phyloP scores from a whole-genome alignment of 164 flowering plant genomes.

The Vitis rupestris region DNA sequence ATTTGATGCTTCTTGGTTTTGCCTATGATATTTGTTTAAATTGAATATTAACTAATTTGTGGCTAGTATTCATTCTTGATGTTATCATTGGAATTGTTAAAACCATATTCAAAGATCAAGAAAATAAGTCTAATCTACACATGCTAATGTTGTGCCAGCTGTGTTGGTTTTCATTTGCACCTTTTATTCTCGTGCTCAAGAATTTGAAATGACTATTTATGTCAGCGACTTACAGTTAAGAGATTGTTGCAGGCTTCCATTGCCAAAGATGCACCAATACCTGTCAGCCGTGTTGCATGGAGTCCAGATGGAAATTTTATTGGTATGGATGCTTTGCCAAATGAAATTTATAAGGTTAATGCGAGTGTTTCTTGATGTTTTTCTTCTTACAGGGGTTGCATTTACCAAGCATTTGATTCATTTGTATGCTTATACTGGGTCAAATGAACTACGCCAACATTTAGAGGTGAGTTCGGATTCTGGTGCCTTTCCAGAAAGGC shows the following conservation, averaged over 20 bases:
- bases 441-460: slow-evolving; percentile 67
- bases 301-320: slow-evolving; percentile 80
- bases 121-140: not conserved
- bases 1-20: not conserved
- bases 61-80: not conserved
- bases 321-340: slow-evolving; percentile 39
- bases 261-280: slow-evolving; percentile 57
- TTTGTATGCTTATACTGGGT: slow-evolving; percentile 59
- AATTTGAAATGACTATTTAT: slow-evolving; percentile 4
- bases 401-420: slow-evolving; percentile 79
- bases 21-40: not conserved
- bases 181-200: not conserved
- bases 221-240: slow-evolving; percentile 9
- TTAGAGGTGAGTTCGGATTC: slow-evolving; percentile 51
- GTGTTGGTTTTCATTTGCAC: not conserved
- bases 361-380: slow-evolving; percentile 14
- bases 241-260: slow-evolving; percentile 48
- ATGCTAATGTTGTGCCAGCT: not conserved
- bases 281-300: slow-evolving; percentile 79
- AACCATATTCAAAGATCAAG: not conserved
- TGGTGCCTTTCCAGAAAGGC: not conserved
- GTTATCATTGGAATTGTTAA: not conserved
- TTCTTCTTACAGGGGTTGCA: slow-evolving; percentile 65
- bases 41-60: not conserved
- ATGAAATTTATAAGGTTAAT: not conserved